These are phyloP conservation scores for Tilletia walkeri DNA, from an alignment of 1,284 basidiomycete genomes.

Conservation along the genomic window DNA sequence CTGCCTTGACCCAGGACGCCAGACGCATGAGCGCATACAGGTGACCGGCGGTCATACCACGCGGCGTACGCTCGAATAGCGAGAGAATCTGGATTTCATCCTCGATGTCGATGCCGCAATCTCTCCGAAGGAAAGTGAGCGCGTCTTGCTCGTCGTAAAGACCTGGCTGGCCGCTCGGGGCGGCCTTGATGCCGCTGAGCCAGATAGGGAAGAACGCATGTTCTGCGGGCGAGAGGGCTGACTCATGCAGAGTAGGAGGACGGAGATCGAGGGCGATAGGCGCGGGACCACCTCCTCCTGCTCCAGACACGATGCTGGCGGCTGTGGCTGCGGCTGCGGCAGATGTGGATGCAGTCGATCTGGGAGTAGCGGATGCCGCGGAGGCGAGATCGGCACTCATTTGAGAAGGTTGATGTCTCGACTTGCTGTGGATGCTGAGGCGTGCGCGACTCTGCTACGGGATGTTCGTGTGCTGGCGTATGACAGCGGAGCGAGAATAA, in stretches of 20 bases:
- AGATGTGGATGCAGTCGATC: neutral
- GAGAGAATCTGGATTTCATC: slow-evolving; percentile 53
- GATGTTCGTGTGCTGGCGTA: no score
- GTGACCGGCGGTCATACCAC: slow-evolving; percentile 48
- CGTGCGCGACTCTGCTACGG: no score
- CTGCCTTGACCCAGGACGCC: slow-evolving; percentile 51
- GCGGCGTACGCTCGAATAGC: slow-evolving; percentile 50
- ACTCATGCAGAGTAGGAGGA: slow-evolving; percentile 41
- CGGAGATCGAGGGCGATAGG: slow-evolving; percentile 27
- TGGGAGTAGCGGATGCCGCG: slow-evolving; percentile 8
- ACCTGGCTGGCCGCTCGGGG: slow-evolving; percentile 45
- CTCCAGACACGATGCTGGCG: neutral
- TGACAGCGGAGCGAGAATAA: no score
- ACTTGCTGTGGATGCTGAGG: no score
- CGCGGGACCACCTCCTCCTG: neutral
- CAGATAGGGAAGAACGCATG: slow-evolving; percentile 43
- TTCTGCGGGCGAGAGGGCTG: slow-evolving; percentile 53
- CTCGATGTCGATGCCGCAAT: slow-evolving; percentile 44
- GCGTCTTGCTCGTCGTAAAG: slow-evolving; percentile 51
- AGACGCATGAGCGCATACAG: slow-evolving; percentile 53
- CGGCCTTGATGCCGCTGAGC: slow-evolving; percentile 42
- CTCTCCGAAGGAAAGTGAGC: slow-evolving; percentile 47
- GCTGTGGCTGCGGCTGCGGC: neutral
- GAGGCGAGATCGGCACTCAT: slow-evolving; percentile 3
- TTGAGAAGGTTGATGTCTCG: no score